phyloP scores from a whole-genome alignment of 257 asterid genomes.

The Scutellaria minor region DNA sequence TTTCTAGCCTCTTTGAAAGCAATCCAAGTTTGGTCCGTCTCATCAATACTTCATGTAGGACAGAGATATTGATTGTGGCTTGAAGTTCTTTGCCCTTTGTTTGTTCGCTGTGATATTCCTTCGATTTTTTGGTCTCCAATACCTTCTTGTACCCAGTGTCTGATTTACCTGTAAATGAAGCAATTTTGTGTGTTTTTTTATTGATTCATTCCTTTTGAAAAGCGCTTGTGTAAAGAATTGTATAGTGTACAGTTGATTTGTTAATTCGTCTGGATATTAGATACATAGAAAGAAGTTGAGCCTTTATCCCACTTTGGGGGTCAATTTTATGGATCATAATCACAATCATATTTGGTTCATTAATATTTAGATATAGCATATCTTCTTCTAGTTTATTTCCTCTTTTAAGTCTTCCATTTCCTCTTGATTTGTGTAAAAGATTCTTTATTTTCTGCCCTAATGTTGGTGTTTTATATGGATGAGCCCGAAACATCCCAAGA shows the following conservation, averaged over 20 bases:
- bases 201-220: constrained; percentile 33
- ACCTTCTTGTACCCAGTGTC: constrained; percentile 29
- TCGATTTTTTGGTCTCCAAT: constrained; percentile 43
- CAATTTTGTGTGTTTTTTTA: constrained; percentile 36
- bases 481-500: no score
- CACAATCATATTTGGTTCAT: background rate
- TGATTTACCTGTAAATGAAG: constrained; percentile 35
- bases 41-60: constrained; percentile 31
- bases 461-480: no score
- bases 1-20: constrained; percentile 51
- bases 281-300: no score
- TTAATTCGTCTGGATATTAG: background rate
- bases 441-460: no score
- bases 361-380: no score
- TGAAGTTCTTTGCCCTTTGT: constrained; percentile 15
- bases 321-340: no score
- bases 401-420: no score
- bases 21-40: constrained; percentile 37
- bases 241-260: constrained; percentile 29
- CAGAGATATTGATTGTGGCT: constrained; percentile 26
- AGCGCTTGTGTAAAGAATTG: constrained; percentile 35
- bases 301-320: no score
- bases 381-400: no score
- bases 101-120: constrained; percentile 35
- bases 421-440: no score